Percentiles rank a stretch among this genome's conserved stretches.
Evolutionary conservation across 495 filamentous ascomycete genomes (phyloP).

Genomic region (Aspergillus cristatus): DNA sequence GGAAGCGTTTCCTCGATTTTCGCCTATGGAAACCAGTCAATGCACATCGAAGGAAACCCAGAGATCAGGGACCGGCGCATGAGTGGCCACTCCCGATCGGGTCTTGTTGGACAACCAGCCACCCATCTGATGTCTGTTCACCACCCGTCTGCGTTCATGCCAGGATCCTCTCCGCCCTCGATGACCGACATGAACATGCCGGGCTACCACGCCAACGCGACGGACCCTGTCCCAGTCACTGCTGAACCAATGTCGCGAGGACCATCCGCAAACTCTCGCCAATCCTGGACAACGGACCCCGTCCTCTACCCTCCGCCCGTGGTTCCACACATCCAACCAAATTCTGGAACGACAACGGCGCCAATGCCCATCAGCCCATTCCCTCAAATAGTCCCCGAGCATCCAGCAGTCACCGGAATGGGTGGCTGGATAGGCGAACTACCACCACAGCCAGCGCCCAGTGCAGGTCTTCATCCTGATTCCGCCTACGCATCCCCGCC

Average conservation of each 20-base stretch:
- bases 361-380: neutral
- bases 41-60: constrained; percentile 9
- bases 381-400: constrained; percentile 8
- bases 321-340: constrained; percentile 16
- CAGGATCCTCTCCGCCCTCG: constrained; percentile 21
- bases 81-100: constrained; percentile 3
- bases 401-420: constrained; percentile 13
- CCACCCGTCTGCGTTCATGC: constrained; percentile 37
- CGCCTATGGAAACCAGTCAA: constrained; percentile 5
- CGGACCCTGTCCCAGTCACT: constrained; percentile 18
- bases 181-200: constrained; percentile 5
- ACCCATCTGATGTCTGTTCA: constrained; percentile 6
- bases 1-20: constrained; percentile 21
- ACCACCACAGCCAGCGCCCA: constrained; percentile 1
- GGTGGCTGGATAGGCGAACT: constrained; percentile 16
- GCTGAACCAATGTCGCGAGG: constrained; percentile 25
- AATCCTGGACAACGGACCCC: constrained; percentile 34
- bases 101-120: constrained; percentile 2
- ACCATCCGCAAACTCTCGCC: constrained; percentile 25
- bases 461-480: constrained; percentile 19
- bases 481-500: constrained; percentile 11
- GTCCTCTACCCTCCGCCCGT: constrained; percentile 21
- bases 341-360: constrained; percentile 1
- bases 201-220: constrained; percentile 10
- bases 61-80: constrained; percentile 10